Evolutionary conservation across 495 filamentous ascomycete species (phyloP), one percentile per base, ranked within the genome.

Genomic region (Niebla homalea): DNA sequence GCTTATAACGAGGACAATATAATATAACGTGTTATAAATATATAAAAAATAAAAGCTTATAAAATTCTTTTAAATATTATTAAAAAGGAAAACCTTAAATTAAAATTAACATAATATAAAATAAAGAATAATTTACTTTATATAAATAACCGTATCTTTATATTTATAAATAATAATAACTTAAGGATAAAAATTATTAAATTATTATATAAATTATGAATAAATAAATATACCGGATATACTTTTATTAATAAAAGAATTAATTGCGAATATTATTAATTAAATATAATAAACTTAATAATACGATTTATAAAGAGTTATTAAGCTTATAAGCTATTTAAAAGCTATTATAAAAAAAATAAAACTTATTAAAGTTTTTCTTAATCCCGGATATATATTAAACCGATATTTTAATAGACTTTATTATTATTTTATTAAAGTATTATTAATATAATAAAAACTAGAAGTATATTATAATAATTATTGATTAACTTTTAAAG

Each of bases 151-250:
- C n/a, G n/a, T n/a, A n/a, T n/a, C n/a, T n/a, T n/a, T n/a, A n/a
- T n/a, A n/a, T n/a, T n/a, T n/a, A n/a, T n/a, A n/a, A n/a, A n/a
- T n/a, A n/a, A n/a, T n/a, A n/a, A n/a, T n/a, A n/a, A n/a, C n/a
- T n/a, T n/a, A n/a, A n/a, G n/a, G n/a, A n/a, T n/a, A n/a, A n/a
- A n/a, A n/a, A n/a, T n/a, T n/a, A n/a, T n/a, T n/a, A n/a, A n/a
- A n/a, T n/a, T 44, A 44, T 35, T 51, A 44, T 43, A 44, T 44
- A 51, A 18, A 45, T 21, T 51, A 29, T 45, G 19, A 5, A 32
- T 1, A n/a, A n/a, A 44, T 51, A 21, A 25, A 46, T 46, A 6
- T 22, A 21, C 6, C 23, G 23, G 32, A 46, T 46, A 46, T 25
- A 21, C 6, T 46, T 6, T 12, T 46, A 22, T 46, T 46, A 25